These are phyloP conservation scores for Digitaria exilis DNA, from an alignment of 202 grass and related monocot species.

Conservation along the genomic window DNA sequence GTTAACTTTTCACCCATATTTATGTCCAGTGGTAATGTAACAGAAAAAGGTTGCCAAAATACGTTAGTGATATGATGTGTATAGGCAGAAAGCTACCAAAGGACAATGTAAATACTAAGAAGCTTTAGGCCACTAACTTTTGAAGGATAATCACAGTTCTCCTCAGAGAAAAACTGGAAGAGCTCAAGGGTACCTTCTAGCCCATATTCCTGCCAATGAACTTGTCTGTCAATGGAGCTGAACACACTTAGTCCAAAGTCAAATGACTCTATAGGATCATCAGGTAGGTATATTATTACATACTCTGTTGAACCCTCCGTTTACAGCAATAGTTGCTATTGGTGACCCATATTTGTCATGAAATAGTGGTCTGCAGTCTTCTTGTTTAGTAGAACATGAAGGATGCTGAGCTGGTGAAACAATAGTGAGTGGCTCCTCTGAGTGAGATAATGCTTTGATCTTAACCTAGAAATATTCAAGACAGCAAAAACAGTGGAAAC, in stretches of 20 bases:
- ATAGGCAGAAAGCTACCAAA: constrained; percentile 7
- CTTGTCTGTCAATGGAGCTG: constrained; percentile 25
- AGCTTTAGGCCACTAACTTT: constrained; percentile 53
- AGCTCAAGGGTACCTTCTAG: constrained; percentile 72
- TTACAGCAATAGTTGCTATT: constrained; percentile 56
- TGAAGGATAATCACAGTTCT: constrained; percentile 51
- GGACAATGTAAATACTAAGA: constrained; percentile 17
- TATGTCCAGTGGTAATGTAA: background rate
- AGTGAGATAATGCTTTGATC: constrained; percentile 56
- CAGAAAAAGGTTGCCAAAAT: background rate
- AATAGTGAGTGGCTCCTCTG: constrained; percentile 51
- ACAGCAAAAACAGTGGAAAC: constrained; percentile 4
- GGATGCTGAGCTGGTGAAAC: constrained; percentile 65
- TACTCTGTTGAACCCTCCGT: constrained; percentile 78
- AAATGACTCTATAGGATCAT: background rate
- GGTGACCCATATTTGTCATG: constrained; percentile 41
- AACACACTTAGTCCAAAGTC: constrained; percentile 9
- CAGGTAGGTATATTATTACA: background rate
- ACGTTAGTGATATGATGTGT: background rate
- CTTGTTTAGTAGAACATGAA: constrained; percentile 35
- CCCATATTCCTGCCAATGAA: constrained; percentile 89
- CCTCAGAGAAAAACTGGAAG: constrained; percentile 76
- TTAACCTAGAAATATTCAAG: constrained; percentile 54
- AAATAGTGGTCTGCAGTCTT: constrained; percentile 71
- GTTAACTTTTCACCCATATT: background rate